These are phyloP conservation scores for Cadophora sp. DNA, from an alignment of 2,329 filamentous ascomycete species.

Conservation along the genomic window DNA sequence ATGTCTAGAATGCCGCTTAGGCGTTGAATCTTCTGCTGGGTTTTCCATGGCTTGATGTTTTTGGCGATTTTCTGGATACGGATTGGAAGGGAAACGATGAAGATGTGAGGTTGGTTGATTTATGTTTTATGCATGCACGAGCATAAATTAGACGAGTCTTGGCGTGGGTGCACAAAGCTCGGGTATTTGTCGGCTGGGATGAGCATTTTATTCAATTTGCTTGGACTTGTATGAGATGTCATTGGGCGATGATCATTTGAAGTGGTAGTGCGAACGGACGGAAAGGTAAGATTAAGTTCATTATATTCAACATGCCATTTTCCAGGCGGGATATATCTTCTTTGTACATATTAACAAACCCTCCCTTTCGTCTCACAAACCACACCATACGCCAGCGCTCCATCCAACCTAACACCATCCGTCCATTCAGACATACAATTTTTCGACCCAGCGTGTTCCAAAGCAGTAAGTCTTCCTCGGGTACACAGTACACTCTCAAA, in stretches of 20 bases:
- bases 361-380: no score
- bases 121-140: background rate
- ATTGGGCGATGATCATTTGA: no score
- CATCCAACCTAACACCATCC: background rate
- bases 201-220: no score
- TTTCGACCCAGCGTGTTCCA: background rate
- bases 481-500: background rate
- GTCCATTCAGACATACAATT: background rate
- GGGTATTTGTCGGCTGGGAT: background rate
- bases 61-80: constrained; percentile 9
- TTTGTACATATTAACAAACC: background rate
- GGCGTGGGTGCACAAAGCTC: background rate
- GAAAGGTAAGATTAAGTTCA: background rate
- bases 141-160: background rate
- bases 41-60: constrained; percentile 30
- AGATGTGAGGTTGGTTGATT: constrained; percentile 9
- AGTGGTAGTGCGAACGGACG: no score
- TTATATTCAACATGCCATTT: constrained; percentile 1
- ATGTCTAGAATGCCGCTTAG: constrained; percentile 36
- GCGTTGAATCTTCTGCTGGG: constrained; percentile 28
- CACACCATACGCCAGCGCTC: background rate
- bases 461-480: background rate
- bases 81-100: background rate
- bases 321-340: background rate
- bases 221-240: no score